Base-by-base conservation (phyloP, 2,329 filamentous ascomycete species). In the Colletotrichum agaves region DNA sequence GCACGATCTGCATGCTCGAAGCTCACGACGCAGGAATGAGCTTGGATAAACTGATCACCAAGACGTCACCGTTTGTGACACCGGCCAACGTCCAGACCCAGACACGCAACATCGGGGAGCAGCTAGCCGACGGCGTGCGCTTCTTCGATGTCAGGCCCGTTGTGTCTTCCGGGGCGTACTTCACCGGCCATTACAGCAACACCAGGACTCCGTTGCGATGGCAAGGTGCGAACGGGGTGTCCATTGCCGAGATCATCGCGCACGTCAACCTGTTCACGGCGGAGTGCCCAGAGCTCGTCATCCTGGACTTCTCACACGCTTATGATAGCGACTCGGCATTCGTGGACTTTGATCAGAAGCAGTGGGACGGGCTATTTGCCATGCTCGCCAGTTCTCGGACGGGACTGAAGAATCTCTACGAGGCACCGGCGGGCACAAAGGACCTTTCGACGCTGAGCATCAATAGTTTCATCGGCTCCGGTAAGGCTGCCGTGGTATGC, bases 181-280 rank as follows among this genome's bases (percentile, higher is more conserved):
- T 57, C 8, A 57, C 53, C 15, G 53, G 53, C 4, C 53, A 57
- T 1, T 57, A 57, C 3, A 31, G 37, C 53, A 41, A 57, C 21
- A 57, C 53, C 5, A 21, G 21, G 35, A 27, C 37, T 12, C 35
- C 37, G 7, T 37, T 57, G 19, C 35, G 53, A 15, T 57, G 53
- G 53, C 53, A 57, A 37, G 53, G 53, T 15, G 53, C 53, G 35
- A 57, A 57, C 39, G 53, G 53, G 1, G 53, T 43, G 15, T 43
- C 53, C 0, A 27, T 57, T 21, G 53, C 21, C 15, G 53, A 57
- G 53, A 43, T 57, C 19, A 21, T 57, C 21, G 35, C 4, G 5
- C 15, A 13, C 8, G 39, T 57, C 3, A 57, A 57, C 37, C 19
- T 15, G 0, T 57, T 57, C 53, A 57, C 53, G 19, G 53, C 53